These are phyloP conservation scores for Salix arbutifolia DNA, from an alignment of 345 rosid genomes.

Conservation along the genomic window DNA sequence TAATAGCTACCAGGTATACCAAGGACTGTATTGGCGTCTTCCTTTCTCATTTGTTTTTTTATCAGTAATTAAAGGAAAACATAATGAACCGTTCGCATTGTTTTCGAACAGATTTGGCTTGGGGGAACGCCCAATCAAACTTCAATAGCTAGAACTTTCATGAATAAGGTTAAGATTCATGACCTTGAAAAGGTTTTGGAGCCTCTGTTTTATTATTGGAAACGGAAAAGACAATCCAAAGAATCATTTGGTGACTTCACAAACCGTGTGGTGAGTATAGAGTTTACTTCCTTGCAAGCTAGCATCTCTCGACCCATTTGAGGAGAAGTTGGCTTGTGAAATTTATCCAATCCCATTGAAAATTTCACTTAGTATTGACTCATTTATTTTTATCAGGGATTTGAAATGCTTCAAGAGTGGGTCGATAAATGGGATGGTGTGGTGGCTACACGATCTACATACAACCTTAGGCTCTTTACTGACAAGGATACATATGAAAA, in stretches of 20 bases:
- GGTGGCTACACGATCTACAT: conserved; percentile 25
- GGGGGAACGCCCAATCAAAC: conserved; percentile 93
- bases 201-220: conserved; percentile 89
- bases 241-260: conserved; percentile 95
- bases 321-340: background rate
- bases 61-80: background rate
- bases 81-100: background rate
- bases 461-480: conserved; percentile 54
- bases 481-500: conserved; percentile 62
- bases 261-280: conserved; percentile 61
- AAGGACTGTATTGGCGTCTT: background rate
- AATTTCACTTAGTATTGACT: background rate
- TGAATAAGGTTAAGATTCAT: conserved; percentile 87
- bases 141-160: conserved; percentile 65
- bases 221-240: conserved; percentile 54
- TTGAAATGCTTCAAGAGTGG: conserved; percentile 73
- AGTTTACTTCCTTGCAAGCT: background rate
- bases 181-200: conserved; percentile 84
- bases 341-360: background rate
- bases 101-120: conserved; percentile 68
- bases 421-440: conserved; percentile 74
- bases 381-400: conserved; percentile 49
- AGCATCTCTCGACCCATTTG: background rate
- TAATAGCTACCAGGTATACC: conserved; percentile 84
- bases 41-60: background rate